Conservation (phyloP, 202 grass and related monocot genomes). For the Schoenoplectus tabernaemontani region DNA sequence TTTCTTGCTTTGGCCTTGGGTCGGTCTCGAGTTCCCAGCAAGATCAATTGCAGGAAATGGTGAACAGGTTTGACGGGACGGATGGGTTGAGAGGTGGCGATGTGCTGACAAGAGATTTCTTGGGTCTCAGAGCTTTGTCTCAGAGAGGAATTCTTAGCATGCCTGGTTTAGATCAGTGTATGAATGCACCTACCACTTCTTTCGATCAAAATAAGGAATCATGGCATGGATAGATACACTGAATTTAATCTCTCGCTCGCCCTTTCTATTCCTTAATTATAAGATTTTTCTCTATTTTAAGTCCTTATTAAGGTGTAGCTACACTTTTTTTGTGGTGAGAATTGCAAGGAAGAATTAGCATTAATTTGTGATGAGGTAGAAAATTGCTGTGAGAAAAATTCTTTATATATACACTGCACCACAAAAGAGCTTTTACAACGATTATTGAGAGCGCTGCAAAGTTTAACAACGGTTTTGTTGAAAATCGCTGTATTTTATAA, state of each 20-base stretch:
- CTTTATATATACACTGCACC: too few species aligned
- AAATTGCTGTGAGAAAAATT: background rate
- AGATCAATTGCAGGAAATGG: slow-evolving; percentile 15
- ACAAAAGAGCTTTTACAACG: too few species aligned
- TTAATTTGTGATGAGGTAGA: background rate
- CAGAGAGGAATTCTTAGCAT: slow-evolving; percentile 67
- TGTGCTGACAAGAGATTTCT: slow-evolving; percentile 81
- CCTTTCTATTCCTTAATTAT: background rate
- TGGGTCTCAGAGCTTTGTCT: slow-evolving; percentile 72
- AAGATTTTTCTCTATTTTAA: background rate
- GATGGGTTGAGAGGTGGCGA: slow-evolving; percentile 23
- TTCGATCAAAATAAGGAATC: slow-evolving; percentile 35
- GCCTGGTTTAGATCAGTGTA: slow-evolving; percentile 61
- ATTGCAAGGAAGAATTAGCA: slow-evolving; percentile 14
- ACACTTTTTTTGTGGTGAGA: slow-evolving; percentile 14
- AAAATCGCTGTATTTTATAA: too few species aligned
- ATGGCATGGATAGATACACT: slow-evolving; percentile 43
- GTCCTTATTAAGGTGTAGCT: background rate
- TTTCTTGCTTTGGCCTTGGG: slow-evolving; percentile 37
- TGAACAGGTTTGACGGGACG: slow-evolving; percentile 25
- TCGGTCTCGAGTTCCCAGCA: slow-evolving; percentile 26
- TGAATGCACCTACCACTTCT: slow-evolving; percentile 28
- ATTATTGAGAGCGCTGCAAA: too few species aligned
- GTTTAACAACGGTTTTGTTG: too few species aligned
- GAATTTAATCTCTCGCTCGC: background rate